A percentile compares a stretch with the other conserved stretches of the same genome.
Conservation (phyloP, 116 monocot genomes). For the Zostera marina region DNA sequence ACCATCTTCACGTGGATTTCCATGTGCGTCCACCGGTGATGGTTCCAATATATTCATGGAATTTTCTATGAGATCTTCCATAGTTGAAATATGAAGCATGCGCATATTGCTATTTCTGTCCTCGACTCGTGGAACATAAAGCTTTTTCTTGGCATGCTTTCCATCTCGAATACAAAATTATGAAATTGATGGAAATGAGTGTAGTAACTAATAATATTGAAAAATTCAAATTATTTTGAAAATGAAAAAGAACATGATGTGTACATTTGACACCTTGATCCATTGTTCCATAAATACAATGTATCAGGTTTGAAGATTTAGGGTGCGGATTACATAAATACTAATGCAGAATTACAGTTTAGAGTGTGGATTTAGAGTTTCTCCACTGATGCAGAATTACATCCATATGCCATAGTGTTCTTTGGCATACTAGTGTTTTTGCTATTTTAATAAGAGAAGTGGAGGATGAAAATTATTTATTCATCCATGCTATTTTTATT, state of each 20-base stretch:
- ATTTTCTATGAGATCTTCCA: conserved; percentile 64
- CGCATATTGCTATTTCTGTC: conserved; percentile 87
- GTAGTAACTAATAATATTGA: background rate
- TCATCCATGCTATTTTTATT: too few species aligned
- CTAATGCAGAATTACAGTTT: too few species aligned
- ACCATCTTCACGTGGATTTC: conserved; percentile 87
- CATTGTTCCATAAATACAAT: too few species aligned
- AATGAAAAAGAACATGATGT: background rate
- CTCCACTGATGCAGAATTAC: too few species aligned
- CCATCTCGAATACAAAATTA: conserved; percentile 10
- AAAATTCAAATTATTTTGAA: background rate
- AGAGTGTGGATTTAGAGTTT: too few species aligned
- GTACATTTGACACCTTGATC: background rate
- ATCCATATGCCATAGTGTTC: too few species aligned
- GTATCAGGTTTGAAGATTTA: too few species aligned
- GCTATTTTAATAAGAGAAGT: too few species aligned
- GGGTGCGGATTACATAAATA: too few species aligned
- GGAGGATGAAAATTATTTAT: too few species aligned
- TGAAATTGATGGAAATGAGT: background rate
- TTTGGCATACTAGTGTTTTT: too few species aligned
- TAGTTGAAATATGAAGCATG: conserved; percentile 60
- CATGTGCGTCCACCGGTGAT: conserved; percentile 42
- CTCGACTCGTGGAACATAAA: conserved; percentile 92
- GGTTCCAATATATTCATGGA: conserved; percentile 99
- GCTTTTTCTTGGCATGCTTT: conserved; percentile 41